Evolutionary conservation across 106 monocot genomes (phyloP).

Genomic region (Narthecium ossifragum): DNA sequence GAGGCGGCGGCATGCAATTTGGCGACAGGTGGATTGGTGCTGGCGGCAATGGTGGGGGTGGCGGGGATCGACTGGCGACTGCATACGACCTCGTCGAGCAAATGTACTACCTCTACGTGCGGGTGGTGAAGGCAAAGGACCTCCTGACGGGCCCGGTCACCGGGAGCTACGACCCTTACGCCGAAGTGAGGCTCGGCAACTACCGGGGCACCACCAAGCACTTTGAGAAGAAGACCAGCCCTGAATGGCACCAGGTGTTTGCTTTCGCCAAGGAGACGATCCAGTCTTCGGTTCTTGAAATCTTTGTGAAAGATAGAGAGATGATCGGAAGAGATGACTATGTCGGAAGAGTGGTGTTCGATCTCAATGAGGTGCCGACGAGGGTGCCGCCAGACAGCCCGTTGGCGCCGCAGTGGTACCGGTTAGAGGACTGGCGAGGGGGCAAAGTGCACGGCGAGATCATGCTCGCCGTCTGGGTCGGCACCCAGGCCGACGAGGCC

Average conservation of each 20-base stretch:
- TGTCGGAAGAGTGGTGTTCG: conserved; percentile 14
- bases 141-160: conserved; percentile 10
- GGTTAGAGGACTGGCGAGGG: conserved; percentile 12
- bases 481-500: conserved; percentile 58
- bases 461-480: conserved; percentile 55
- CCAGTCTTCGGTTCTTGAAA: conserved; percentile 14
- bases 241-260: conserved; percentile 27
- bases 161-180: conserved; percentile 13
- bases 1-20: background rate
- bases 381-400: conserved; percentile 24
- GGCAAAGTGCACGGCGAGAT: conserved; percentile 31
- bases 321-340: conserved; percentile 16
- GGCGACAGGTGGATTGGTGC: background rate
- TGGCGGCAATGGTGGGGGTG: background rate
- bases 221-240: conserved; percentile 20
- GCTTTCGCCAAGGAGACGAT: conserved; percentile 20
- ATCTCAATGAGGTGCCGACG: conserved; percentile 23
- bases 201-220: conserved; percentile 23
- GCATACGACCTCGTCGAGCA: conserved; percentile 25
- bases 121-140: conserved; percentile 23
- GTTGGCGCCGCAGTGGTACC: conserved; percentile 22
- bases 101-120: conserved; percentile 24
- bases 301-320: conserved; percentile 20
- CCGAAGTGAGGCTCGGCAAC: conserved; percentile 25
- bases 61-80: conserved; percentile 7